These are phyloP conservation scores for Rhizopogon parksii DNA, from an alignment of 1,284 basidiomycete species.

Conservation along the genomic window DNA sequence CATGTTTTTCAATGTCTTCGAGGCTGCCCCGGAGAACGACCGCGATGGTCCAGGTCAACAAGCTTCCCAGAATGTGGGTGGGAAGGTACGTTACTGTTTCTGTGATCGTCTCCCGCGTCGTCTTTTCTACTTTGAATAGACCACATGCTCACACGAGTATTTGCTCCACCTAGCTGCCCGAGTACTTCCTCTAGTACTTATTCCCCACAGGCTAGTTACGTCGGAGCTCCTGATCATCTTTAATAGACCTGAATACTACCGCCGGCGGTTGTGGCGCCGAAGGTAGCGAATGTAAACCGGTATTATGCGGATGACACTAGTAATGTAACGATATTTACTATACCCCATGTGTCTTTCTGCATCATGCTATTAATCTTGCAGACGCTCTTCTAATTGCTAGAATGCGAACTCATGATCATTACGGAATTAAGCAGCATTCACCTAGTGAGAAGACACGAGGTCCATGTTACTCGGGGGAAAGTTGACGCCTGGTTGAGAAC, in stretches of 20 bases:
- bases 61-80: slow-evolving; percentile 57
- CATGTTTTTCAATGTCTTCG: slow-evolving; percentile 97
- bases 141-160: slow-evolving; percentile 4
- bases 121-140: slow-evolving; percentile 2
- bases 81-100: slow-evolving; percentile 45
- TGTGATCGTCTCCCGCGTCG: not conserved
- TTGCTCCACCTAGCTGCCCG: slow-evolving; percentile 44
- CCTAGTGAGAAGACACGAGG: not conserved
- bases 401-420: not conserved
- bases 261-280: slow-evolving; percentile 8
- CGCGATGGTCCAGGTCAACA: slow-evolving; percentile 74
- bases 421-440: not conserved
- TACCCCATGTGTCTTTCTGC: not conserved
- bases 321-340: not conserved
- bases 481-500: not conserved
- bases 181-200: slow-evolving; percentile 53
- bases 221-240: not conserved
- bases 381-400: not conserved
- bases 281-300: slow-evolving; percentile 5
- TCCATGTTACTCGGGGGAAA: not conserved
- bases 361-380: not conserved
- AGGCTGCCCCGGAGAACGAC: slow-evolving; percentile 98
- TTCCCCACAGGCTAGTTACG: not conserved
- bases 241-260: not conserved
- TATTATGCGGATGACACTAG: not conserved